Evolutionary conservation across 2,329 filamentous ascomycete species (phyloP), one percentile per base, ranked within the genome.

Genomic region (Microdochium paspali): DNA sequence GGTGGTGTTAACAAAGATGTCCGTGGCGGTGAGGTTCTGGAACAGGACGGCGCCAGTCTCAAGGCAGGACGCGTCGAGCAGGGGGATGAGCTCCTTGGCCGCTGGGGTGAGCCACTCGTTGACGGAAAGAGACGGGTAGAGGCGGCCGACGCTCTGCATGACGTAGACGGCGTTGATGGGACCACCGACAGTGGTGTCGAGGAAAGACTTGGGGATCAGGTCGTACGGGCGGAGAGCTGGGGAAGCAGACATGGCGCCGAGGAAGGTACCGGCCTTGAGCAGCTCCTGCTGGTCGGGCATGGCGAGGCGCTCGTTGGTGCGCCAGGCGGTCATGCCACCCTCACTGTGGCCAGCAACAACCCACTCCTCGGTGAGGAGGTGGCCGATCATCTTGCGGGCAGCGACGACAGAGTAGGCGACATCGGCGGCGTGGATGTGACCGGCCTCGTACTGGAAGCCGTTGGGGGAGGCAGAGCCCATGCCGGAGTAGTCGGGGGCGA

Each of bases 281-380:
- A 46, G 31, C 23, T 28, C 31, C 9, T 48, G 25, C 43, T 49
- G 46, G 9, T 26, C 26, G 7, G 50, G 31, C 39, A 42, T 46
- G 15, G 56, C 56, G 12, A 54, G 47, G 6, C 57, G 50, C 48
- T 58, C 35, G 18, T 40, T 53, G 12, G 56, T 58, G 5, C 56
- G 49, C 56, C 56, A 58, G 1, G 47, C 55, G 1, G 56, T 55
- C 51, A 57, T 49, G 9, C 56, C 56, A 0, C 56, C 56, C 21
- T 58, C 56, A 44, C 56, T 58, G 23, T 58, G 56, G 1, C 56
- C 56, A 1, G 48, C 24, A 0, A 57, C 50, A 2, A 50, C 55
- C 56, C 56, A 58, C n/a, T 58, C 52, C 7, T 53, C 43, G 12
- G 49, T 50, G 0, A 58, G 30, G 0, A 47, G 30, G 2, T 45